phyloP scores from a whole-genome alignment of 78 protist genomes.

The Tieghemostelium lacteum region DNA sequence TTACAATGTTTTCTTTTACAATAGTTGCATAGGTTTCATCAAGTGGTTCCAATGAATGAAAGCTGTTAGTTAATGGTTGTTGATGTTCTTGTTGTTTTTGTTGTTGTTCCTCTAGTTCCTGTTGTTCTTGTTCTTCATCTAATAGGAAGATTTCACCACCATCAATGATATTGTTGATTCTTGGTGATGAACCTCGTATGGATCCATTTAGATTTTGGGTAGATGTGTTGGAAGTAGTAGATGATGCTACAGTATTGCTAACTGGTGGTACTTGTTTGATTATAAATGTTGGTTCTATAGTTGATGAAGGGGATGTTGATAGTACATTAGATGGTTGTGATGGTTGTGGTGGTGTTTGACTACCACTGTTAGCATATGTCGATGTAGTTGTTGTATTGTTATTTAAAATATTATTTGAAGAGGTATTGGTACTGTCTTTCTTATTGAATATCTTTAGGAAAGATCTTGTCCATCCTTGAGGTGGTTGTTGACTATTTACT shows the following conservation, averaged over 20 bases:
- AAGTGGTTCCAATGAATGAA: neutral
- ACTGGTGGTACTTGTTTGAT: neutral
- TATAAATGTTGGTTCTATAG: too few species aligned
- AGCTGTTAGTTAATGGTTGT: too few species aligned
- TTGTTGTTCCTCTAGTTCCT: neutral
- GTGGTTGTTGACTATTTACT: neutral
- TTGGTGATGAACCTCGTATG: neutral
- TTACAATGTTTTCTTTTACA: conserved; percentile 27
- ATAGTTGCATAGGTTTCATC: conserved; percentile 12
- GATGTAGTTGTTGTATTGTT: neutral
- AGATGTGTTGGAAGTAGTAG: too few species aligned
- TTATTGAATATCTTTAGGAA: too few species aligned
- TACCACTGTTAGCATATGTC: neutral
- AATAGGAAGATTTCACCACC: conserved; percentile 52
- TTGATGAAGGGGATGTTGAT: neutral
- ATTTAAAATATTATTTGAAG: neutral
- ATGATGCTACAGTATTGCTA: too few species aligned
- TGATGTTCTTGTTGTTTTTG: neutral
- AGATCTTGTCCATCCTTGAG: neutral
- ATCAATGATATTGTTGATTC: neutral
- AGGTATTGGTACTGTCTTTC: too few species aligned
- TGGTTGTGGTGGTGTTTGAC: neutral
- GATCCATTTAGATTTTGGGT: neutral
- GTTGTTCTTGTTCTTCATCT: conserved; percentile 67
- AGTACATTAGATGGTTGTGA: neutral